Evolutionary conservation across 768 basidiomycete genomes (phyloP).

Genomic region (Mycena maculata): DNA sequence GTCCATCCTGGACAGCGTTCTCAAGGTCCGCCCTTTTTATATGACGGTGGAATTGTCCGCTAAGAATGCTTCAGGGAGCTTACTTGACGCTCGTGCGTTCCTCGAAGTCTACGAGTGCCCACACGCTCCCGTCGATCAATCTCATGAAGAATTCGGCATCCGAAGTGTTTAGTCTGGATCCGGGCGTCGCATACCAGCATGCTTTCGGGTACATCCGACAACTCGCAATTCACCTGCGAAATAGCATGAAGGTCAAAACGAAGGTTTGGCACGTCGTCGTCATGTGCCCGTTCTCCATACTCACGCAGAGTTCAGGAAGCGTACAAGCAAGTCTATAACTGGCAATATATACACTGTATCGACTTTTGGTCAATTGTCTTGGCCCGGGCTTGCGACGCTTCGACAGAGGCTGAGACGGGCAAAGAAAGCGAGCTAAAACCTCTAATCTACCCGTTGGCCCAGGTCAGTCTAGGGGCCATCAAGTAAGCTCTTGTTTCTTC

Average conservation of each 20-base stretch:
- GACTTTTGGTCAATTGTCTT: conserved; percentile 97
- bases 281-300: neutral
- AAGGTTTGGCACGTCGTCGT: conserved; percentile 62
- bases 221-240: conserved; percentile 91
- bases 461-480: conserved; percentile 92
- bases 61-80: conserved; percentile 66
- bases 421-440: conserved; percentile 83
- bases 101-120: conserved; percentile 84
- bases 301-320: conserved; percentile 69
- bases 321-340: conserved; percentile 96
- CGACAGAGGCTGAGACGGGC: conserved; percentile 62
- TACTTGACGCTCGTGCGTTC: conserved; percentile 89
- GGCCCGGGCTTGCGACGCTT: conserved; percentile 78
- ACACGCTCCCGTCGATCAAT: conserved; percentile 92
- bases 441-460: conserved; percentile 95
- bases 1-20: conserved; percentile 82
- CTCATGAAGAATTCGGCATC: conserved; percentile 98
- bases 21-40: conserved; percentile 70
- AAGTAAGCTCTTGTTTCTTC: conserved; percentile 66
- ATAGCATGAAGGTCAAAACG: conserved; percentile 89
- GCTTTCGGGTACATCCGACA: conserved; percentile 97
- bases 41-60: neutral
- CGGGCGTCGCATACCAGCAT: conserved; percentile 85
- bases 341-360: conserved; percentile 96
- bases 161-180: conserved; percentile 87